A percentile compares a stretch with the other conserved stretches of the same genome.
These are phyloP conservation scores for Ramaria sp. DNA, from an alignment of 768 basidiomycete species.

Conservation along the genomic window DNA sequence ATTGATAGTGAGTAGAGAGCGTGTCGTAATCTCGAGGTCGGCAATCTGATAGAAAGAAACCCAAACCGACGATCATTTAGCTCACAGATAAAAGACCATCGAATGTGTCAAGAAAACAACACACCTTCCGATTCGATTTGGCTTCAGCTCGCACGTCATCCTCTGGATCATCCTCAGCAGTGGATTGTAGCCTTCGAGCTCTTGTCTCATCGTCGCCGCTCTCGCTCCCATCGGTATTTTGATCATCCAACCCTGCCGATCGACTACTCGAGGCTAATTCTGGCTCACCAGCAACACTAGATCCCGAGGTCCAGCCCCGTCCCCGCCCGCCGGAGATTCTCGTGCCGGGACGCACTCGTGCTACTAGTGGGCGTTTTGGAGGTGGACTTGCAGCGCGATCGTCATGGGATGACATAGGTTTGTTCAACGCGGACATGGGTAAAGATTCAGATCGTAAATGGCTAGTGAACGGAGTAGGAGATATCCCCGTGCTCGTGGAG, in stretches of 20 bases:
- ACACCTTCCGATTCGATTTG: conserved; percentile 80
- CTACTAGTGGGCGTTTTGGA: background rate
- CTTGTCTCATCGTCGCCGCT: conserved; percentile 4
- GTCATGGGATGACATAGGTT: background rate
- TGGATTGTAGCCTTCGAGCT: background rate
- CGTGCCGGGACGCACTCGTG: conserved; percentile 28
- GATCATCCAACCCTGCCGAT: background rate
- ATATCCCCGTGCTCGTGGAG: background rate
- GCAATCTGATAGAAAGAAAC: conserved; percentile 49
- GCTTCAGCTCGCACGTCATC: conserved; percentile 50
- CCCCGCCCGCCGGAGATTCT: conserved; percentile 29
- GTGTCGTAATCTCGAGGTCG: conserved; percentile 85
- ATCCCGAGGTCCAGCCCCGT: conserved; percentile 17
- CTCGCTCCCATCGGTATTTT: conserved; percentile 4
- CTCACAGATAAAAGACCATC: background rate
- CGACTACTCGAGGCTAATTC: background rate
- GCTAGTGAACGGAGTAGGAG: background rate
- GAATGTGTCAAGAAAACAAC: conserved; percentile 8
- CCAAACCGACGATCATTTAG: background rate
- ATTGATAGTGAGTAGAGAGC: conserved; percentile 72
- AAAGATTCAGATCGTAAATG: background rate
- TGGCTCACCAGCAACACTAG: conserved; percentile 13
- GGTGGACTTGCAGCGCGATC: background rate
- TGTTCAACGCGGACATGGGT: background rate
- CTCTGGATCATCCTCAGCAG: conserved; percentile 11